A percentile compares a stretch with the other conserved stretches of the same genome.
Evolutionary conservation across 192 early-diverging fungal species (phyloP).

Genomic region (Gonapodya prolifera): DNA sequence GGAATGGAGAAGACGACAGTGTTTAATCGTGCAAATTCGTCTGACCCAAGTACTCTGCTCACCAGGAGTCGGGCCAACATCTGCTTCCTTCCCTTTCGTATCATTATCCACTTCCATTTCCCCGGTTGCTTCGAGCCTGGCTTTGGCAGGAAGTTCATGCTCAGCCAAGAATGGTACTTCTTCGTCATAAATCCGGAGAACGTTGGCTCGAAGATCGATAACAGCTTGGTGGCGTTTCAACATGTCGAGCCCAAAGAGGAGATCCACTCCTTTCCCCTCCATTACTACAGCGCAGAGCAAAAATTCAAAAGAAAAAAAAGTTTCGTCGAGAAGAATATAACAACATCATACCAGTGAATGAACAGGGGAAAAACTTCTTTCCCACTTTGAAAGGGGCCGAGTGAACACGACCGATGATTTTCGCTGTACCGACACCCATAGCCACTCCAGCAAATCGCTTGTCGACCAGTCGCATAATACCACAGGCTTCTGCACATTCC

Average conservation of each 20-base stretch:
- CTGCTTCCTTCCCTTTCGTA: slow-evolving; percentile 22
- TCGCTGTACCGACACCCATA: slow-evolving; percentile 88
- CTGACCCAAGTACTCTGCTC: neutral
- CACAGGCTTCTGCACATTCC: slow-evolving; percentile 55
- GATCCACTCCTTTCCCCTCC: slow-evolving; percentile 66
- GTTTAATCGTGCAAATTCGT: neutral
- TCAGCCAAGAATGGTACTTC: slow-evolving; percentile 80
- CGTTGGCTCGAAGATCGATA: slow-evolving; percentile 79
- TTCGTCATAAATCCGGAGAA: slow-evolving; percentile 63
- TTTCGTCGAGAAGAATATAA: neutral
- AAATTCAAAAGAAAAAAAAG: neutral
- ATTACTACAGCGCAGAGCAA: slow-evolving; percentile 3
- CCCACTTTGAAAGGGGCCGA: slow-evolving; percentile 74
- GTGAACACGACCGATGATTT: slow-evolving; percentile 92
- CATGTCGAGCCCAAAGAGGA: slow-evolving; percentile 95
- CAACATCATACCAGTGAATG: slow-evolving; percentile 60
- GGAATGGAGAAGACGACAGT: neutral
- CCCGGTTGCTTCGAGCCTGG: slow-evolving; percentile 11
- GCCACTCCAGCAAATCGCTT: slow-evolving; percentile 79
- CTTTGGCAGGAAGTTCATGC: slow-evolving; percentile 74
- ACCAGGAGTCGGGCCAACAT: slow-evolving; percentile 10
- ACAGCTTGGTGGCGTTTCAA: slow-evolving; percentile 79
- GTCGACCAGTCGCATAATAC: slow-evolving; percentile 82
- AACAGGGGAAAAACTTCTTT: slow-evolving; percentile 64
- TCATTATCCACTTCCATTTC: slow-evolving; percentile 20